A percentile compares a stretch with the other conserved stretches of the same genome.
phyloP scores from a whole-genome alignment of 257 asterid genomes.

The Petunia secreta region DNA sequence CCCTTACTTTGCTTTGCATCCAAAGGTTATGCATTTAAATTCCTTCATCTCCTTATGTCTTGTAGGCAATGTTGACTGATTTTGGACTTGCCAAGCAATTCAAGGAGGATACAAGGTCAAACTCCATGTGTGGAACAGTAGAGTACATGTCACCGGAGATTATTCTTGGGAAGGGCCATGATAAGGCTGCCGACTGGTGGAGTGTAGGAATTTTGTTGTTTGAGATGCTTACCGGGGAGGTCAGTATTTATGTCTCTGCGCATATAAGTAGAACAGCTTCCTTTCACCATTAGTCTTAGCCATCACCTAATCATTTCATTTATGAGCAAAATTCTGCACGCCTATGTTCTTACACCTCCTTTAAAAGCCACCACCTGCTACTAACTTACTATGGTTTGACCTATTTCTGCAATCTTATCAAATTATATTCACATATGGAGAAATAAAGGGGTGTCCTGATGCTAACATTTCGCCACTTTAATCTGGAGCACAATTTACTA shows the following conservation, averaged over 20 bases:
- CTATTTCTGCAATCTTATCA: not conserved
- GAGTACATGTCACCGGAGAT: conserved; percentile 77
- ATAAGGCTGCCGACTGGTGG: conserved; percentile 80
- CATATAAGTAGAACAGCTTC: not conserved
- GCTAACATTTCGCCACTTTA: not conserved
- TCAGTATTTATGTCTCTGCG: conserved; percentile 10
- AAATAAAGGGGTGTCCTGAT: not conserved
- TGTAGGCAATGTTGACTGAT: conserved; percentile 50
- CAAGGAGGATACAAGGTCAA: conserved; percentile 54
- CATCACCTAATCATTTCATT: not conserved
- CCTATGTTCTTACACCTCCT: not conserved
- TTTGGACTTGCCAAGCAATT: conserved; percentile 69
- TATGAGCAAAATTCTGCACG: conserved; percentile 13
- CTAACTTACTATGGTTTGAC: not conserved
- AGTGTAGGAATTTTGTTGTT: conserved; percentile 47
- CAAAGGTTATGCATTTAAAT: conserved; percentile 42
- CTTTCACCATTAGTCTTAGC: not conserved
- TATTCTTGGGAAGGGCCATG: conserved; percentile 71
- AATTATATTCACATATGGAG: not conserved
- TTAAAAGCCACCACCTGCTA: not conserved
- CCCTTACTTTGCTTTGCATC: not conserved
- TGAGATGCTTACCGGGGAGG: conserved; percentile 39
- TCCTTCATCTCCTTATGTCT: not conserved
- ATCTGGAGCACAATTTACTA: conserved; percentile 4
- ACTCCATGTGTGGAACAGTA: conserved; percentile 71